These are phyloP conservation scores for Cerioporus squamosus DNA, from an alignment of 1,284 basidiomycete genomes.

Conservation along the genomic window DNA sequence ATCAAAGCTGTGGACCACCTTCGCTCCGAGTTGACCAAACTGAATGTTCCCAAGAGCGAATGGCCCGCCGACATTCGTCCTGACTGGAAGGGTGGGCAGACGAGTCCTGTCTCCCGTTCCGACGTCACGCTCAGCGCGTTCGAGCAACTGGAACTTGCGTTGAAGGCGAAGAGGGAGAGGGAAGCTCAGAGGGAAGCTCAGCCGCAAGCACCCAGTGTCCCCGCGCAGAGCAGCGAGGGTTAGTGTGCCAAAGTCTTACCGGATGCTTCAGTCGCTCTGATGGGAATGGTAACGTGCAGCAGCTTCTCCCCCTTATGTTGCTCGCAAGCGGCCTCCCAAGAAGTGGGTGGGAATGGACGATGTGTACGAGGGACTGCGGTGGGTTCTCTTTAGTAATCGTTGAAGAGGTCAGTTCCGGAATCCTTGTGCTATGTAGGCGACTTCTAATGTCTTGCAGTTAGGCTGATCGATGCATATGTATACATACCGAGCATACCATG, in stretches of 20 bases:
- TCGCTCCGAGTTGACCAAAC: constrained; percentile 50
- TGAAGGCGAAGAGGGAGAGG: constrained; percentile 49
- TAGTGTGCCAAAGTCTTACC: constrained; percentile 34
- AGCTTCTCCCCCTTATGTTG: background rate
- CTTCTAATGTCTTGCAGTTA: background rate
- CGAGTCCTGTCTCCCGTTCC: constrained; percentile 31
- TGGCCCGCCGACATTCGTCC: constrained; percentile 64
- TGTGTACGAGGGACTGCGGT: constrained; percentile 35
- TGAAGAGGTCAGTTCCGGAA: constrained; percentile 14
- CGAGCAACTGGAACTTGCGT: constrained; percentile 63
- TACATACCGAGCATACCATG: too few species aligned
- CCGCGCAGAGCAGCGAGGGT: constrained; percentile 30
- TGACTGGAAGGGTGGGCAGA: constrained; percentile 4
- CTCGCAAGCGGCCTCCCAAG: constrained; percentile 16
- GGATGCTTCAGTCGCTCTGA: constrained; percentile 2
- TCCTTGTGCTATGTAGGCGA: too few species aligned
- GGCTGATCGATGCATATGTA: too few species aligned
- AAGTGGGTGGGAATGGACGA: constrained; percentile 12
- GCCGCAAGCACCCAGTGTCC: constrained; percentile 13
- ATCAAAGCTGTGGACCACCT: constrained; percentile 57
- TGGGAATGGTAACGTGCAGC: constrained; percentile 7
- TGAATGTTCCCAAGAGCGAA: constrained; percentile 56
- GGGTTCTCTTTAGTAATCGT: constrained; percentile 36
- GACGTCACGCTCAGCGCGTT: constrained; percentile 58
- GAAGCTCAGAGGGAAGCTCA: too few species aligned